Base-by-base conservation (phyloP, 2,329 filamentous ascomycete genomes). In the Thermothelomyces thermophilus region DNA sequence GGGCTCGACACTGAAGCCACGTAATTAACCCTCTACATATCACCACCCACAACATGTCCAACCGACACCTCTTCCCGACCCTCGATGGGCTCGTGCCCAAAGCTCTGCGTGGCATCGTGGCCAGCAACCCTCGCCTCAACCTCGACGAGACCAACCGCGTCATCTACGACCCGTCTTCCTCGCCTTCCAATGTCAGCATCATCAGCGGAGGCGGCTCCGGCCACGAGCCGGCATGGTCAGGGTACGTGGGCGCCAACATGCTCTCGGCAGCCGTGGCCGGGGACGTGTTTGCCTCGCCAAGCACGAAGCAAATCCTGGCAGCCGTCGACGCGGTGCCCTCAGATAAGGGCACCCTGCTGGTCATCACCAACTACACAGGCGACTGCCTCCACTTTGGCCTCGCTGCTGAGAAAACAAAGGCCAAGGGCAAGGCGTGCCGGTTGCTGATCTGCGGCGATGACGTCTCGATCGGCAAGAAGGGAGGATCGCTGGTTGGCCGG, bases 351-450 rank as follows among this genome's bases (percentile, higher is more conserved):
- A 76, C 75, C 2, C 75, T 84, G 41, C 67, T 84, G 1, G 74
- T 84, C 43, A 75, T 83, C 53, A 82, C 78, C 40, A 84, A 84
- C 64, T 83, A 83, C 63, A 83, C 80, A 0, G 80, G 80, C 41
- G 80, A 83, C 62, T 80, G 79, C 50, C 67, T 83, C 53, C 80
- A 83, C 61, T 81, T 82, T 56, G 78, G 78, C 1, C 66, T 82
- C 11, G 79, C 79, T 2, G 75, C 75, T 44, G 79, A 80, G 56
- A 80, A 74, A 64, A 79, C 75, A 33, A 73, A 73, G 41, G 75
- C 77, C 5, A 69, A 67, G 19, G 79, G 78, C 16, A 73, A 76
- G 56, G 72, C 69, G 45, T 77, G 76, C 56, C 68, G 71, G 49
- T 77, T 82, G 63, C 73, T 82, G 51, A 76, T 82, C 53, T 82